Conservation (phyloP, 805 yeast species). For the Candida adriatica region DNA sequence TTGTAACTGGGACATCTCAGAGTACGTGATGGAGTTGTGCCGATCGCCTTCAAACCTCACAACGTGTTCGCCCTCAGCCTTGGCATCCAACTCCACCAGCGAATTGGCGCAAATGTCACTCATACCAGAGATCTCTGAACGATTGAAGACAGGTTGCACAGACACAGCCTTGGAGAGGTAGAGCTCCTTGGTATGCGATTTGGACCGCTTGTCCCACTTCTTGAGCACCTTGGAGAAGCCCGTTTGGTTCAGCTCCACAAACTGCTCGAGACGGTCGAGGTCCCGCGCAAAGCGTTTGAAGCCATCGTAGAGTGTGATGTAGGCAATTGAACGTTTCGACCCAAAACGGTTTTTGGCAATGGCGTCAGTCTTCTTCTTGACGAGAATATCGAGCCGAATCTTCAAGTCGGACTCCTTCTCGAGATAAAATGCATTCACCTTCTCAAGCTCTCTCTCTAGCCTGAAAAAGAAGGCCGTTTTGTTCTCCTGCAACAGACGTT, state of each 20-base stretch:
- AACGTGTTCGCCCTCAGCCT: slow-evolving; percentile 44
- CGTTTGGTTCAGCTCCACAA: slow-evolving; percentile 88
- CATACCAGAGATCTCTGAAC: slow-evolving; percentile 76
- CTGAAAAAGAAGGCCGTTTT: slow-evolving; percentile 84
- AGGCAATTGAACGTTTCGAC: slow-evolving; percentile 66
- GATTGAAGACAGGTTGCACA: slow-evolving; percentile 94
- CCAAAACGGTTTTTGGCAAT: slow-evolving; percentile 36
- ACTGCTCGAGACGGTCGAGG: slow-evolving; percentile 82
- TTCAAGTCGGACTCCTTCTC: slow-evolving; percentile 87
- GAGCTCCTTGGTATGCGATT: slow-evolving; percentile 88
- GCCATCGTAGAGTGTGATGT: slow-evolving; percentile 78
- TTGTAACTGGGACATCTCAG: slow-evolving; percentile 19
- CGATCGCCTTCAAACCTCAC: slow-evolving; percentile 22
- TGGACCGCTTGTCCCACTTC: slow-evolving; percentile 97
- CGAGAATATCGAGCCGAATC: slow-evolving; percentile 67
- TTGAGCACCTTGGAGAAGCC: slow-evolving; percentile 94
- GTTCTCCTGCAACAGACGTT: slow-evolving; percentile 69
- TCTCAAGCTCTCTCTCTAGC: slow-evolving; percentile 90
- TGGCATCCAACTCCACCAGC: slow-evolving; percentile 68
- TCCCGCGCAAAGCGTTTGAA: slow-evolving; percentile 87
- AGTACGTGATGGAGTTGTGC: slow-evolving; percentile 11
- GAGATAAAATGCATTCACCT: slow-evolving; percentile 85
- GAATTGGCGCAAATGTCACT: slow-evolving; percentile 67
- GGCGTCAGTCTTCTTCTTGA: slow-evolving; percentile 58
- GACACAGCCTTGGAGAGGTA: slow-evolving; percentile 89